A percentile compares a stretch with the other conserved stretches of the same genome.
These are phyloP conservation scores for Fusarium sp. DNA, from an alignment of 2,329 filamentous ascomycete genomes.

Conservation along the genomic window DNA sequence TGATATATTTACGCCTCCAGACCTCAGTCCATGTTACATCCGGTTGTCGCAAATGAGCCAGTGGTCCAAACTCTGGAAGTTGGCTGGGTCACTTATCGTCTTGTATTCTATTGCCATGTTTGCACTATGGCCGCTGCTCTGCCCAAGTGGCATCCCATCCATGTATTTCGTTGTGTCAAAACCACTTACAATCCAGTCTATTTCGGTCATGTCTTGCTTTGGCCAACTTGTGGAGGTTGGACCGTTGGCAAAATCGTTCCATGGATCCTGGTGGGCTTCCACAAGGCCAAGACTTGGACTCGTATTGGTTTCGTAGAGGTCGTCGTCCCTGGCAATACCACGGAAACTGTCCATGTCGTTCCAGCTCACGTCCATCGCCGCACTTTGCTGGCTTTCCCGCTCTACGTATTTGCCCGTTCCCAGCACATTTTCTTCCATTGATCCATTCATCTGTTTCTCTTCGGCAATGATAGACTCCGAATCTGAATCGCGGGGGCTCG, in stretches of 20 bases:
- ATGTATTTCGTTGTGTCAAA: neutral
- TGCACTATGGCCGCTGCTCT: neutral
- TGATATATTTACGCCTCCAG: neutral
- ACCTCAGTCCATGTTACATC: neutral
- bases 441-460: neutral
- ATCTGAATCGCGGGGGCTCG: neutral
- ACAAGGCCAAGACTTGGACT: neutral
- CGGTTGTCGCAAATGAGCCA: conserved; percentile 21
- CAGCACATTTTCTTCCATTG: neutral
- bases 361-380: conserved; percentile 23
- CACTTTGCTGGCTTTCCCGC: neutral
- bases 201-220: neutral
- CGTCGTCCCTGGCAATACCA: neutral
- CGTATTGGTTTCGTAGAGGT: neutral
- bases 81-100: neutral
- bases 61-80: conserved; percentile 32
- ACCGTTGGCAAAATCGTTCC: neutral
- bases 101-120: neutral
- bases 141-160: neutral
- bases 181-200: neutral
- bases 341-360: neutral
- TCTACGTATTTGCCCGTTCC: neutral
- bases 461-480: neutral
- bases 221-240: neutral
- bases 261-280: neutral